Evolutionary conservation across 768 basidiomycete genomes (phyloP).

Genomic region (Podaxis sp.): DNA sequence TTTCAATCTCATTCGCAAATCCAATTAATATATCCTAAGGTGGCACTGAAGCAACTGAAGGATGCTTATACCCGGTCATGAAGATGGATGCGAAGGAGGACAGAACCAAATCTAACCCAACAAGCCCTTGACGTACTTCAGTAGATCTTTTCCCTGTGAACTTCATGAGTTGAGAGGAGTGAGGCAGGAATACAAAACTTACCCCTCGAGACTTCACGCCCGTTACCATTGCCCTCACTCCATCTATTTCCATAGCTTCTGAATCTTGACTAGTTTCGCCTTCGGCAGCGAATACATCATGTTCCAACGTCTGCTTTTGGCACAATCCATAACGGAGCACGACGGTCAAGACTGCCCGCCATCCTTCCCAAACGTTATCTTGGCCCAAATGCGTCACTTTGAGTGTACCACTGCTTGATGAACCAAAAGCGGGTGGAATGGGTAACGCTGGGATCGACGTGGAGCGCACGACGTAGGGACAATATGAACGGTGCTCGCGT

Average conservation of each 20-base stretch:
- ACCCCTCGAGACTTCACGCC: slow-evolving; percentile 76
- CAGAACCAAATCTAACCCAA: slow-evolving; percentile 38
- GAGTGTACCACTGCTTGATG: slow-evolving; percentile 1
- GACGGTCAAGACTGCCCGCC: slow-evolving; percentile 73
- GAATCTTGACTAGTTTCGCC: slow-evolving; percentile 13
- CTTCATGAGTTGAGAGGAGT: not conserved
- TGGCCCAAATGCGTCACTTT: slow-evolving; percentile 13
- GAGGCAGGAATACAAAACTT: slow-evolving; percentile 22
- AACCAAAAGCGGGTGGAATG: slow-evolving; percentile 22
- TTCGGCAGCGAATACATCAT: slow-evolving; percentile 17
- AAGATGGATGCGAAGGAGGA: not conserved
- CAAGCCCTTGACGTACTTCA: slow-evolving; percentile 68
- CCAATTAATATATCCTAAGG: slow-evolving; percentile 17
- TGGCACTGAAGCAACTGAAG: slow-evolving; percentile 34
- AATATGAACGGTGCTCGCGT: slow-evolving; percentile 81
- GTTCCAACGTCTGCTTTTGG: slow-evolving; percentile 44
- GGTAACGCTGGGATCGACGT: slow-evolving; percentile 59
- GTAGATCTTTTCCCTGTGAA: slow-evolving; percentile 59
- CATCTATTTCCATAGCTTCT: slow-evolving; percentile 37
- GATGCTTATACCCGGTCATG: slow-evolving; percentile 30
- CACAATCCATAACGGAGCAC: slow-evolving; percentile 63
- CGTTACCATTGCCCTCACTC: slow-evolving; percentile 71
- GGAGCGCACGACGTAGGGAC: slow-evolving; percentile 76
- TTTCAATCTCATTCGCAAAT: not conserved
- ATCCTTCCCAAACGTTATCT: slow-evolving; percentile 56